Evolutionary conservation across 345 rosid genomes (phyloP).

Genomic region (Eucalyptus sideroxylon): DNA sequence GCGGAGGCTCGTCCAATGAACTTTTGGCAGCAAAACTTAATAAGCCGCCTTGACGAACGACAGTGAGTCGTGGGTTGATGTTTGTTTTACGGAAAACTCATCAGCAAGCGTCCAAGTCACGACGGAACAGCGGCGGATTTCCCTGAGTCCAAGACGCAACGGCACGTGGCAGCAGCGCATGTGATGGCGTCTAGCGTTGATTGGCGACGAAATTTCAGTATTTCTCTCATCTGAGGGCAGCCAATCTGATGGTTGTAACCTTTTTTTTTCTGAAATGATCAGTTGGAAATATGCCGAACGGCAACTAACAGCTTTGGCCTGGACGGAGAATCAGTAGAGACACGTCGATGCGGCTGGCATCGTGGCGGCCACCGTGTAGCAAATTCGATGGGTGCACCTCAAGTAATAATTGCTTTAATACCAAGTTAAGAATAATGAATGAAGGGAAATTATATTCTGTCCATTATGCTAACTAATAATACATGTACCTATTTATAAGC

Average conservation of each 20-base stretch:
- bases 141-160: background rate
- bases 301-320: background rate
- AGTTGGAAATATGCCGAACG: rapidly evolving
- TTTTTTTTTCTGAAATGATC: background rate
- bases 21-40: no score
- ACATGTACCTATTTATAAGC: background rate
- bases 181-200: background rate
- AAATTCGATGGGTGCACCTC: background rate
- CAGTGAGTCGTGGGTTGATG: background rate
- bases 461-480: no score
- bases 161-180: background rate
- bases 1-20: no score
- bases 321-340: background rate
- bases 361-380: background rate
- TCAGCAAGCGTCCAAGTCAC: background rate
- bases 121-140: background rate
- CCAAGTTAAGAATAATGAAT: no score
- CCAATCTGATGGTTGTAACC: background rate
- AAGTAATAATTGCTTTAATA: no score
- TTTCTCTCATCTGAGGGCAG: background rate
- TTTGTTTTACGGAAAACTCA: background rate
- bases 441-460: background rate
- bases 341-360: background rate
- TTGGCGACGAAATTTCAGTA: background rate
- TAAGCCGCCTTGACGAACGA: no score